Base-by-base conservation (phyloP, 2,329 filamentous ascomycete genomes). In the Fusarium compactum region DNA sequence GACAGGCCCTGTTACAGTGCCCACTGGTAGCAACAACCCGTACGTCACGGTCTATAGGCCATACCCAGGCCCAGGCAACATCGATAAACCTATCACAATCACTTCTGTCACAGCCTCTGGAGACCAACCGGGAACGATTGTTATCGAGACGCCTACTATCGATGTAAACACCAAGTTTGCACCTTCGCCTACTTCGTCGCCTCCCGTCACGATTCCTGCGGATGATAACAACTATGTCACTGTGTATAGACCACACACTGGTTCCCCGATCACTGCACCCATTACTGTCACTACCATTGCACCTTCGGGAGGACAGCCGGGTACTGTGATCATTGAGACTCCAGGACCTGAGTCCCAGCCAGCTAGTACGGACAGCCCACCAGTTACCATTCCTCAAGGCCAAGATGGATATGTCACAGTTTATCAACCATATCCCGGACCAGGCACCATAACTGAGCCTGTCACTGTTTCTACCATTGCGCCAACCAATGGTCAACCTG, bases 211-310 rank as follows among this genome's bases (percentile, higher is more conserved):
- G 2, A 55, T 54, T 8, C 46, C 63, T 11, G 40, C 43, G 16
- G 62, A 38, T 7, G 41, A 55, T 11, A 38, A 45, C 10, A 47
- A 47, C 15, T 71, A 69, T 18, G 51, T 71, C 22, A 70, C 68
- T 20, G 52, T 70, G n/a, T 70, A 65, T 34, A 53, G 68, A 10
- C 64, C 59, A 5, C 68, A 70, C 40, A 52, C 59, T 16, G 68
- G 68, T 12, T 20, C 38, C 25, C 53, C 50, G 2, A 70, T 70
- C 38, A 70, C 67, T 38, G 67, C 38, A 11, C 67, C 58, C n/a
- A 56, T 70, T 12, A 70, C 67, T 45, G 67, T 68, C 53, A 68
- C 67, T 53, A 68, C 67, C 41, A 70, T 70, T 63, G 62, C 58
- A 52, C 67, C 67, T 30, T 48, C 62, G 20, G 67, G 53, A 52